Evolutionary conservation across 2,329 filamentous ascomycete species (phyloP).

Genomic region (Colletotrichum scovillei): DNA sequence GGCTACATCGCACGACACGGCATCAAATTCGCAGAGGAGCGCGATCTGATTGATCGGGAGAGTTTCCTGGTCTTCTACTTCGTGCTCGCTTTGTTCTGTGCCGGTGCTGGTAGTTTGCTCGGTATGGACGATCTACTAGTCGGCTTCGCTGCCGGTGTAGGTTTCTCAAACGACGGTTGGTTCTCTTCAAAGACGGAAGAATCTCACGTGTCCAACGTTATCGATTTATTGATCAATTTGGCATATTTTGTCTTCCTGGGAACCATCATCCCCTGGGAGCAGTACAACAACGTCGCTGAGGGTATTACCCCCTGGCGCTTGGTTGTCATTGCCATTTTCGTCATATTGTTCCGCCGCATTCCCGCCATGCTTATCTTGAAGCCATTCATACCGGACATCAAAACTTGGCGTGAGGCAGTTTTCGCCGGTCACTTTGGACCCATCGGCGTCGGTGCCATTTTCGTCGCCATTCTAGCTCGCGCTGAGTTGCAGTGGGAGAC

Average conservation of each 20-base stretch:
- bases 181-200: conserved; percentile 98
- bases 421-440: conserved; percentile 98
- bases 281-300: conserved; percentile 81
- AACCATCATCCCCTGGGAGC: conserved; percentile 95
- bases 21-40: conserved; percentile 87
- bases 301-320: conserved; percentile 89
- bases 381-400: conserved; percentile 94
- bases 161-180: conserved; percentile 99
- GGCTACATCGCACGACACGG: conserved; percentile 92
- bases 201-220: conserved; percentile 98
- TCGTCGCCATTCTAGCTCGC: conserved; percentile 90
- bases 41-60: conserved; percentile 90
- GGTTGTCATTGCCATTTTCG: conserved; percentile 92
- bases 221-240: conserved; percentile 96
- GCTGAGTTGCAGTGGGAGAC: conserved; percentile 86
- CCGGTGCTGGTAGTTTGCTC: conserved; percentile 89
- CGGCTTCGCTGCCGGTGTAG: conserved; percentile 95
- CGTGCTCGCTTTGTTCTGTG: conserved; percentile 93
- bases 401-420: conserved; percentile 96
- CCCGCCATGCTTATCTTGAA: conserved; percentile 94
- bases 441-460: conserved; percentile 96
- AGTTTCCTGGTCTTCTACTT: conserved; percentile 99
- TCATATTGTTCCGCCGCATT: conserved; percentile 95
- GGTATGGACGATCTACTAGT: conserved; percentile 95
- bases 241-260: conserved; percentile 98